Evolutionary conservation across 1,284 basidiomycete genomes (phyloP), one percentile per base, ranked within the genome.

Genomic region (Trichosporon sp.): DNA sequence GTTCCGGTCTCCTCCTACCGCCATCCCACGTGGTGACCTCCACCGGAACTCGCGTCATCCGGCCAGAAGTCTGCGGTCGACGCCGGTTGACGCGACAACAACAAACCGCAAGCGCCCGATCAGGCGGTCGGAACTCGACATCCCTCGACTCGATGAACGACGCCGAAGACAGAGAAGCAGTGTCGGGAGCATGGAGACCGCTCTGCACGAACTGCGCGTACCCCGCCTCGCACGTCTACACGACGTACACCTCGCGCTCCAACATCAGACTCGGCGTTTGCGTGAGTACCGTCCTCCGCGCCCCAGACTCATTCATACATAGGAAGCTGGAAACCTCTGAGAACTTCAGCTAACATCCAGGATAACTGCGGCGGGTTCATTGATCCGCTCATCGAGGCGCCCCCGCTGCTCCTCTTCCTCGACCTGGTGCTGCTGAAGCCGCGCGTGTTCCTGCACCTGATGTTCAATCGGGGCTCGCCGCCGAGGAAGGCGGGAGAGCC

Each of bases 381-480:
- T 0, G 94, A 97, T 80, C 92, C 92, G 69, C 92, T 95, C 74
- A 92, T 96, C 70, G 93, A 96, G 78, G 91, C 95, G 73, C 92
- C 94, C 73, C 84, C 86, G 0, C 84, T 95, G 65, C 89, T 90
- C 0, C 84, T 96, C 23, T 83, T 93, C 1, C 86, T 96, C 58
- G 94, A 96, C 81, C 85, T 96, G 9, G 91, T 96, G 66, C 86
- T 96, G 29, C 87, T 96, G 56, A 96, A 95, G 80, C 86, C 91
- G 23, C 89, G 89, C 25, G 93, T 95, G 1, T 96, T 92, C 78
- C 86, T 92, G 13, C 94, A 97, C 83, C 83, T 97, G 27, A 84
- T 97, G n/a, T 96, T 92, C 80, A 97, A 97, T 76, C 86, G 92
- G 56, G 91, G 89, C 4, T 84, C 89, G 1, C 86, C 87, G 56